phyloP scores from a whole-genome alignment of 306 rosid species.

The Pueraria montana region DNA sequence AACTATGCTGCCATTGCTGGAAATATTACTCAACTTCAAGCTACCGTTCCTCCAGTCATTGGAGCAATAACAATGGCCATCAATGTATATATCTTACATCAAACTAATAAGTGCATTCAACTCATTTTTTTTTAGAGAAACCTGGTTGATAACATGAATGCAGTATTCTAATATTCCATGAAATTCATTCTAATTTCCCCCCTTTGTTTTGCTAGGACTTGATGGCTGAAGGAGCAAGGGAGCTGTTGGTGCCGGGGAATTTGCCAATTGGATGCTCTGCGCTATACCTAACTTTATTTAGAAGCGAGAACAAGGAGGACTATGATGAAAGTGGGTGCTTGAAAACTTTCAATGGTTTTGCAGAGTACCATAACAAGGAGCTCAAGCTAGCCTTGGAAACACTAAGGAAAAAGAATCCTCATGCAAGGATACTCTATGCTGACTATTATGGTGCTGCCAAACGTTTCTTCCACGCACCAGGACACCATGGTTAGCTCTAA shows the following conservation, averaged over 20 bases:
- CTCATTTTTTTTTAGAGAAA: background rate
- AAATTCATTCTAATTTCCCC: background rate
- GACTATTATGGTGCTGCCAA: slow-evolving; percentile 69
- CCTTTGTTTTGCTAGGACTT: slow-evolving; percentile 52
- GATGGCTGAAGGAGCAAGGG: slow-evolving; percentile 76
- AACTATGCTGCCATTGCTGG: slow-evolving; percentile 62
- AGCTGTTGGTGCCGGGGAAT: slow-evolving; percentile 78
- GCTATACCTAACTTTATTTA: slow-evolving; percentile 57
- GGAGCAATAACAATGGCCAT: slow-evolving; percentile 57
- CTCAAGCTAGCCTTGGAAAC: slow-evolving; percentile 56
- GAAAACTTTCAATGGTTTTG: slow-evolving; percentile 63
- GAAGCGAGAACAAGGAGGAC: slow-evolving; percentile 48
- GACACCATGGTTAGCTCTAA: slow-evolving; percentile 56
- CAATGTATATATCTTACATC: slow-evolving; percentile 55
- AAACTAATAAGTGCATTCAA: background rate
- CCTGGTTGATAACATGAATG: background rate
- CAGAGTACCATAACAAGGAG: slow-evolving; percentile 60
- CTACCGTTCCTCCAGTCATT: slow-evolving; percentile 59
- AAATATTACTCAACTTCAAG: slow-evolving; percentile 55
- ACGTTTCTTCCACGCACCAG: slow-evolving; percentile 62
- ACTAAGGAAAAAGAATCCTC: slow-evolving; percentile 58
- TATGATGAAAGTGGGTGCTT: slow-evolving; percentile 72
- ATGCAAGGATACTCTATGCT: slow-evolving; percentile 66
- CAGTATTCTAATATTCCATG: background rate
- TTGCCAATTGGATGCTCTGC: slow-evolving; percentile 76